A percentile compares a stretch with the other conserved stretches of the same genome.
Conservation (phyloP, 768 basidiomycete genomes). For the Strobilomyces echinocephalus region DNA sequence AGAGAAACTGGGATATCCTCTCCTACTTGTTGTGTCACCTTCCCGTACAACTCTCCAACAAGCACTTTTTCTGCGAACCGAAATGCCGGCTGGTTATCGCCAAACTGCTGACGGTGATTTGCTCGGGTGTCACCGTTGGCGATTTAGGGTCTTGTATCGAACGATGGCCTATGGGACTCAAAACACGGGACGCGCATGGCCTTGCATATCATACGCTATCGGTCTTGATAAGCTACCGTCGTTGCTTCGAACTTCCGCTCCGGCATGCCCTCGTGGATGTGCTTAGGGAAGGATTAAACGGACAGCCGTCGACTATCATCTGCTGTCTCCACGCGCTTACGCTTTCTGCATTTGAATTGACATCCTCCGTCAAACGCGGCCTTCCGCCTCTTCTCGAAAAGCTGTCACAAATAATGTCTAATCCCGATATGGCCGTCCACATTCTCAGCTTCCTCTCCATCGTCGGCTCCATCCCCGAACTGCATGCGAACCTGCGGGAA, state of each 20-base stretch:
- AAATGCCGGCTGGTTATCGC: constrained; percentile 61
- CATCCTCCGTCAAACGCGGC: constrained; percentile 71
- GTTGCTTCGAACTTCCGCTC: constrained; percentile 65
- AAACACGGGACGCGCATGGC: constrained; percentile 79
- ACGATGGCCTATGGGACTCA: constrained; percentile 57
- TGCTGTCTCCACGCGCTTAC: constrained; percentile 88
- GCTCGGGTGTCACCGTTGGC: constrained; percentile 57
- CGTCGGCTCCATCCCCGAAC: constrained; percentile 69
- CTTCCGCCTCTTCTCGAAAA: constrained; percentile 80
- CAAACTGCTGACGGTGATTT: constrained; percentile 60
- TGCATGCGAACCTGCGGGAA: constrained; percentile 90
- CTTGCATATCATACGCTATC: constrained; percentile 83
- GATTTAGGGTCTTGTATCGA: constrained; percentile 54
- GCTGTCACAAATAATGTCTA: constrained; percentile 91
- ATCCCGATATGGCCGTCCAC: constrained; percentile 89
- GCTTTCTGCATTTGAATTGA: constrained; percentile 82
- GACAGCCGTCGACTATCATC: constrained; percentile 72
- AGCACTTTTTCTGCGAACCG: constrained; percentile 93
- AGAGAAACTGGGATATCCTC: constrained; percentile 88
- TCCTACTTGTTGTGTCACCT: constrained; percentile 90
- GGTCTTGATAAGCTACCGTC: constrained; percentile 82
- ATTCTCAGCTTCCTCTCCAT: constrained; percentile 89
- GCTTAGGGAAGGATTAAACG: constrained; percentile 64
- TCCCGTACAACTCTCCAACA: constrained; percentile 88
- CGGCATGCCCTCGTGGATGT: constrained; percentile 71